Evolutionary conservation across 2,329 filamentous ascomycete species (phyloP).

Genomic region (Monilinia vaccinii-corymbosi): DNA sequence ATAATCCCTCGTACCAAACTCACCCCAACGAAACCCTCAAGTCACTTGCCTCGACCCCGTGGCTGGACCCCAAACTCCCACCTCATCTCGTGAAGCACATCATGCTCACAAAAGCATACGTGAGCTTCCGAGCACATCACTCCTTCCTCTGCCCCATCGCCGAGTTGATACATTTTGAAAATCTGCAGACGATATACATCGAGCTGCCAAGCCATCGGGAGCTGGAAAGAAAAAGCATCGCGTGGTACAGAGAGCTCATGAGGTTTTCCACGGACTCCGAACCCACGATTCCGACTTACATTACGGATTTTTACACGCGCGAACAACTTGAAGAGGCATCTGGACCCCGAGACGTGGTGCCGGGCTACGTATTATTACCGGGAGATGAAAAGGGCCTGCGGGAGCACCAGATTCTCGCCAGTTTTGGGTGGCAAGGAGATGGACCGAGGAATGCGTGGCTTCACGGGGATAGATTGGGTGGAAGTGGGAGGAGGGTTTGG

Average conservation of each 20-base stretch:
- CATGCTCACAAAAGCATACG: constrained; percentile 5
- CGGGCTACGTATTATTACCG: not conserved
- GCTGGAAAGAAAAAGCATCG: not conserved
- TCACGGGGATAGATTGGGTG: not conserved
- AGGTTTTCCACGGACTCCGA: not conserved
- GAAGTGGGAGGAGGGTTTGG: not conserved
- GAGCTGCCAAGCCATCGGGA: not conserved
- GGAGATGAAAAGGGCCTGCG: not conserved
- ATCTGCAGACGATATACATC: constrained; percentile 2
- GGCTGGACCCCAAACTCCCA: not conserved
- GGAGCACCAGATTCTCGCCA: constrained; percentile 6
- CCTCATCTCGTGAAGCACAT: not conserved
- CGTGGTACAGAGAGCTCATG: constrained; percentile 3
- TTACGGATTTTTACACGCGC: not conserved
- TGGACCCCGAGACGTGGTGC: not conserved
- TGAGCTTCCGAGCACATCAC: not conserved
- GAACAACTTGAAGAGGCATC: not conserved
- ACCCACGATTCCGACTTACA: not conserved
- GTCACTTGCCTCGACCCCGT: not conserved
- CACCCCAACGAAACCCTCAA: not conserved
- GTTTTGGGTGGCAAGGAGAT: constrained; percentile 6
- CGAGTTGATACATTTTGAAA: not conserved
- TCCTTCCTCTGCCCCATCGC: constrained; percentile 2
- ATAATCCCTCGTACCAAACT: not conserved
- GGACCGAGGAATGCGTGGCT: not conserved